Percentiles rank a stretch among this genome's conserved stretches.
phyloP scores from a whole-genome alignment of 148 eudicot species.

The Mesembryanthemum crystallinum region DNA sequence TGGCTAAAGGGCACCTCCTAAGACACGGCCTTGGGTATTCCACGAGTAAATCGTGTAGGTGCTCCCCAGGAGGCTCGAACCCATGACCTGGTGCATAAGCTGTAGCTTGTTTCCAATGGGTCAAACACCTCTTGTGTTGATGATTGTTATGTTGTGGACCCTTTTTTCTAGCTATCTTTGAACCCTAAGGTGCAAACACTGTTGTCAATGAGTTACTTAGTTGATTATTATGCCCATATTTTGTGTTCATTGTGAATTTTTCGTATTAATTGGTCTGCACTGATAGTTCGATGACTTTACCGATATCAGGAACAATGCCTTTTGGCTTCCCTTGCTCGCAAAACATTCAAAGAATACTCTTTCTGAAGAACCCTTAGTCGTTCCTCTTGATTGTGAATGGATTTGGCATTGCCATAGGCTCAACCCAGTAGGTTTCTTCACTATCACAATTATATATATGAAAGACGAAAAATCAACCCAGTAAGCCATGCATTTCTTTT shows the following conservation, averaged over 20 bases:
- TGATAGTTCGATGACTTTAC: background rate
- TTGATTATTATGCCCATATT: background rate
- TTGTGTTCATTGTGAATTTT: background rate
- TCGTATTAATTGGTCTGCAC: background rate
- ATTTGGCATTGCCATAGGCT: conserved; percentile 99
- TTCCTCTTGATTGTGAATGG: conserved; percentile 98
- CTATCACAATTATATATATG: background rate
- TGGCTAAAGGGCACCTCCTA: too few relatives aligned
- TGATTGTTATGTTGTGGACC: background rate
- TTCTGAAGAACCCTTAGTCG: conserved; percentile 67
- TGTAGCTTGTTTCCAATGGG: too few relatives aligned
- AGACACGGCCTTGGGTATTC: too few relatives aligned
- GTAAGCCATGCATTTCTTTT: background rate
- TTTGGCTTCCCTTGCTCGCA: conserved; percentile 93
- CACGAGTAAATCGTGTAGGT: too few relatives aligned
- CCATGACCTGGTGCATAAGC: too few relatives aligned
- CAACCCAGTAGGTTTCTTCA: conserved; percentile 64
- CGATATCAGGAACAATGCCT: conserved; percentile 30
- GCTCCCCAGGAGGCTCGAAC: too few relatives aligned
- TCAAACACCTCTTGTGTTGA: too few relatives aligned
- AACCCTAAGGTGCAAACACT: too few relatives aligned
- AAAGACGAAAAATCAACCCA: background rate
- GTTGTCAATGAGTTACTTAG: too few relatives aligned
- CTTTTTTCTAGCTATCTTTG: background rate
- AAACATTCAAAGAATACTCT: conserved; percentile 51